Base-by-base conservation (phyloP, 2,329 filamentous ascomycete genomes). In the Phoma sp. region DNA sequence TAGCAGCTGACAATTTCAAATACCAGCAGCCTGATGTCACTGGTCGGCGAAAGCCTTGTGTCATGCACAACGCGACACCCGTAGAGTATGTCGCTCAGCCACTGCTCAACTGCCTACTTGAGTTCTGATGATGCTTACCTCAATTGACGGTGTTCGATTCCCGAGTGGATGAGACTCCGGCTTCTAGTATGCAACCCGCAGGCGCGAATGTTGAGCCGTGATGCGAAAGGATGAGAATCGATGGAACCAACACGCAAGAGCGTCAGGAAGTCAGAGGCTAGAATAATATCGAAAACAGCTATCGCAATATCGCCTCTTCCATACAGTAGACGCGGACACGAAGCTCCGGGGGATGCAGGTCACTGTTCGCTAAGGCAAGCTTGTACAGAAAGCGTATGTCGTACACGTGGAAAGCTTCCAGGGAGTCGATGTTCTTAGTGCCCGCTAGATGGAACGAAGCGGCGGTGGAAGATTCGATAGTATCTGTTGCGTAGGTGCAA, bases 81-180 rank as follows among this genome's bases (percentile, higher is more conserved):
- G 13, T 29, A 36, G 32, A 40, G 21, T 22, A 13, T 1, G 22
- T 36, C n/a, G 54, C 41, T 44, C 38, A 51, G 46, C 51, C 40
- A 44, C 50, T 33, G 41, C 35, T 19, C 37, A 53, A 51, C 40
- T 37, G 43, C 48, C 63, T 54, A 56, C 57, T 64, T 67, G 61
- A 15, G 22, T n/a, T 43, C 31, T 36, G 50, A 43, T 19, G 24
- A 15, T 62, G 53, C 63, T 65, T 65, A 67, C 64, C 64, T 60
- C 48, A 47, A 57, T 36, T 31, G 57, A 55, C 31, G 59, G 46
- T 6, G 48, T 46, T 32, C 17, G 43, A 25, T 40, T 37, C 29
- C 33, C 31, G 32, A 48, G 27, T 10, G 13, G 21, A 40, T 25
- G 2, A 22, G 22, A 31, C 17, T 10, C 22, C 13, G 32, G 9